Evolutionary conservation across 352 stramenopile genomes (phyloP), one percentile per base, ranked within the genome.

Genomic region (Phytopythium montanum): DNA sequence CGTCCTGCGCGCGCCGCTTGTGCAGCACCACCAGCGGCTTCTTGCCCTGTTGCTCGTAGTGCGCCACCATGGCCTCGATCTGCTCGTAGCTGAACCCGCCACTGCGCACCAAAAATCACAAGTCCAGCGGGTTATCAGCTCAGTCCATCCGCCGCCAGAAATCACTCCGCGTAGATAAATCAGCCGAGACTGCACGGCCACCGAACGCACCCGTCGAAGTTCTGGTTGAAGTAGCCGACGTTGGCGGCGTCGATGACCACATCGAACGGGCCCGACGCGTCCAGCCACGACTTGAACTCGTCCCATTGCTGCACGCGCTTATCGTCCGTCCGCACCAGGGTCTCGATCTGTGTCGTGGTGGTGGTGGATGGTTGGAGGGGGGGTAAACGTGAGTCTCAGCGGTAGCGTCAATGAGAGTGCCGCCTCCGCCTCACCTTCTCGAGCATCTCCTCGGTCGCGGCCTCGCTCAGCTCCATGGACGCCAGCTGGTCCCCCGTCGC

Each of bases 181-280:
- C 39, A 48, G 36, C 36, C 29, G 31, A 34, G 34, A 34, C 3
- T 29, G 21, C 54, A 46, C 34, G 26, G 42, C 28, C 33, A 38
- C 33, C 14, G 33, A 51, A 56, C 34, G 36, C 29, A 58, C 86
- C 84, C 86, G n/a, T 79, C 70, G 72, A 96, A 99, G 76, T 99
- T 99, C 73, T 98, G 84, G 75, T 98, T 94, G 71, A 92, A 99
- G 72, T 99, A 99, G 5, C 96, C 97, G 33, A 99, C 90, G 73
- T 99, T 99, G 23, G 97, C 97, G 16, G 96, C 97, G 73, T 99
- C 97, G 49, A 99, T 87, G 25, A 99, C 72, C 26, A 98, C 81
- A 68, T 98, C 92, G 54, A 95, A 97, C 9, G 81, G 82, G 2
- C 81, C 87, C 29, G 85, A 74, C 39, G 67, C 60, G 29, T 72